Percentiles rank a stretch among this genome's conserved stretches.
Conservation (phyloP, 176 grass and related monocot species). For the Tillandsia leiboldiana region DNA sequence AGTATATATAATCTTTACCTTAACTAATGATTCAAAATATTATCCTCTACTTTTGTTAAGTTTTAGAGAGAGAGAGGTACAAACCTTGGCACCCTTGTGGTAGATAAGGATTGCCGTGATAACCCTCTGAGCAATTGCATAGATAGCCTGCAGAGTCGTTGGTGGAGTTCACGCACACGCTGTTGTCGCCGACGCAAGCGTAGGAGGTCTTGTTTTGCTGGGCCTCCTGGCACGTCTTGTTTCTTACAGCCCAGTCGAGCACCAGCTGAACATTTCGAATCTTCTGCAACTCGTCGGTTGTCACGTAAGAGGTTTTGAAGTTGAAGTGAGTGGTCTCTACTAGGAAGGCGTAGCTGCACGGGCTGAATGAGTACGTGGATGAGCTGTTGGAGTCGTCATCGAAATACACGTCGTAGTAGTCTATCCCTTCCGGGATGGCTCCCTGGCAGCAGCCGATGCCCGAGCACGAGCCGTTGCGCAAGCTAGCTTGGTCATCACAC, state of each 20-base stretch:
- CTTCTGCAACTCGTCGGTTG: not conserved
- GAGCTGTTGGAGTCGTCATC: not conserved
- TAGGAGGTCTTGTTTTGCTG: not conserved
- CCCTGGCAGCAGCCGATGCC: slow-evolving; percentile 22
- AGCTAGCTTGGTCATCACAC: not conserved
- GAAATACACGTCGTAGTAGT: not conserved
- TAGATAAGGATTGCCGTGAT: slow-evolving; percentile 1
- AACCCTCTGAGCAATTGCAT: not conserved
- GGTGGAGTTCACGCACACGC: not conserved
- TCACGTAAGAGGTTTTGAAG: slow-evolving; percentile 1
- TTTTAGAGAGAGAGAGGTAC: not conserved
- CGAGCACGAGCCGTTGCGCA: not conserved
- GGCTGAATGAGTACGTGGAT: not conserved
- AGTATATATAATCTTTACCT: too few relatives aligned
- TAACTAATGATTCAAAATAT: too few relatives aligned
- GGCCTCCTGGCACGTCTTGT: not conserved
- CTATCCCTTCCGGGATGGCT: not conserved
- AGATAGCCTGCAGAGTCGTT: not conserved
- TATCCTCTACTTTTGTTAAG: too few relatives aligned
- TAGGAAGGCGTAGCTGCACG: slow-evolving; percentile 19
- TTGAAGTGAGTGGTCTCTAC: not conserved
- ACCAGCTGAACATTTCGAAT: not conserved
- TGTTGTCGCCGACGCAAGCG: not conserved
- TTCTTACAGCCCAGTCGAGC: not conserved
- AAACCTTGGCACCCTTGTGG: not conserved